Percentiles rank a stretch among this genome's conserved stretches.
Evolutionary conservation across 192 early-diverging fungal genomes (phyloP).

Genomic region (Chytriomyces sp.): DNA sequence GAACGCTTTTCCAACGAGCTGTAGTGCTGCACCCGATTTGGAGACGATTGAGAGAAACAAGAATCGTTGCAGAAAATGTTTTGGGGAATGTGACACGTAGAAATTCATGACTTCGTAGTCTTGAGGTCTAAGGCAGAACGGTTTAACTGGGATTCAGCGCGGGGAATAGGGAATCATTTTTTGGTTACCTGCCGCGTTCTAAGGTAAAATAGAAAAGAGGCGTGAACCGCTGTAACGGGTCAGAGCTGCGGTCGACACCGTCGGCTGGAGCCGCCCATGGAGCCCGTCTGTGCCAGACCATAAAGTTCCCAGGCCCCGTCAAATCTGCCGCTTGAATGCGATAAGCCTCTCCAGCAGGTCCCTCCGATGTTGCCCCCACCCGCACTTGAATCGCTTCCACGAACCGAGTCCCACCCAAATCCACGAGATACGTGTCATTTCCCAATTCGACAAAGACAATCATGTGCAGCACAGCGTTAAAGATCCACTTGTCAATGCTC

Average conservation of each 20-base stretch:
- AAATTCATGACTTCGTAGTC: constrained; percentile 23
- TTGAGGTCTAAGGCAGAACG: not conserved
- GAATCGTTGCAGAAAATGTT: not conserved
- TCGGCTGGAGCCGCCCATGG: constrained; percentile 1
- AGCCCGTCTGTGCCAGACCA: constrained; percentile 4
- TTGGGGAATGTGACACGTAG: constrained; percentile 3
- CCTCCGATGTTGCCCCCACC: too few relatives aligned
- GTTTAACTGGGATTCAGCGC: not conserved
- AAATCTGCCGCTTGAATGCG: not conserved
- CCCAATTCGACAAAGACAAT: constrained; percentile 5
- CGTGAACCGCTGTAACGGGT: not conserved
- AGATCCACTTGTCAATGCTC: not conserved
- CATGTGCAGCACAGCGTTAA: not conserved
- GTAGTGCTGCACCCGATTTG: not conserved
- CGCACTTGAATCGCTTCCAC: too few relatives aligned
- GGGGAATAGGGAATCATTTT: not conserved
- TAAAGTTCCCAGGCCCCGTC: not conserved
- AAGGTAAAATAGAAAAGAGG: constrained; percentile 9
- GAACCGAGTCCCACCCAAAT: too few relatives aligned
- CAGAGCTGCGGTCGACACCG: constrained; percentile 18
- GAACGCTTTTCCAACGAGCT: constrained; percentile 7
- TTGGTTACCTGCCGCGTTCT: not conserved
- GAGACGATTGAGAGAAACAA: not conserved
- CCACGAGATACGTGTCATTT: too few relatives aligned
- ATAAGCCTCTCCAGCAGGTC: constrained; percentile 1